A percentile compares a stretch with the other conserved stretches of the same genome.
Conservation (phyloP, 2,329 filamentous ascomycete species). For the Mycosphaerella arachidis region DNA sequence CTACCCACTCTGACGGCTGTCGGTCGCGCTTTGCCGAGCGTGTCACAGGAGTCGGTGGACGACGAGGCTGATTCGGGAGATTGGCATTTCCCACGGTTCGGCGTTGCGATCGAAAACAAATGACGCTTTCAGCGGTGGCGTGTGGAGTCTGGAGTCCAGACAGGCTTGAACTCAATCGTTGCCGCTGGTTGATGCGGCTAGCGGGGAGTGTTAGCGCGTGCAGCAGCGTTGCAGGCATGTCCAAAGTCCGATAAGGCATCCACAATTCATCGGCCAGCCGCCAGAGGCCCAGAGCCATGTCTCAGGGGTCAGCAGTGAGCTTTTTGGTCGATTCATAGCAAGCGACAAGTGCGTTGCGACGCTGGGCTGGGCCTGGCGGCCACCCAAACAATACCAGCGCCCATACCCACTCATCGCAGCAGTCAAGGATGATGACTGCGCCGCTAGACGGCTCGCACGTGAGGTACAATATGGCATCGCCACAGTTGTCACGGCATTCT, state of each 20-base stretch:
- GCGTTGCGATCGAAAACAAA: background rate
- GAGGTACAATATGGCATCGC: background rate
- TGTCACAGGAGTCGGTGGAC: background rate
- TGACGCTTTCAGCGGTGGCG: background rate
- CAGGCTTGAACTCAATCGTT: background rate
- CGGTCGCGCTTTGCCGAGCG: background rate
- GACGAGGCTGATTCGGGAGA: background rate
- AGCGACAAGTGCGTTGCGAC: background rate
- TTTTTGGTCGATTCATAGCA: background rate
- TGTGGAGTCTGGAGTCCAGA: background rate
- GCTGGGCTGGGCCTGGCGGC: too few species aligned
- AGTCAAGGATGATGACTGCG: background rate
- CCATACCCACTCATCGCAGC: too few species aligned
- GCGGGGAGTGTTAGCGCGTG: background rate
- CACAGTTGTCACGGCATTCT: constrained; percentile 2
- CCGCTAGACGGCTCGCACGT: background rate
- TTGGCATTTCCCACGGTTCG: background rate
- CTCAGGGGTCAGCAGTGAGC: background rate
- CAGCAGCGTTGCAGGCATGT: background rate
- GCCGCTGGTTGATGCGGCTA: background rate
- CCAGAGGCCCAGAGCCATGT: background rate
- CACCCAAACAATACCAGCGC: too few species aligned
- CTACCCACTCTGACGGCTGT: background rate
- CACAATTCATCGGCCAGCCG: background rate
- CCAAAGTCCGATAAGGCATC: background rate